Base-by-base conservation (phyloP, 345 rosid species). In the Brassica incana region DNA sequence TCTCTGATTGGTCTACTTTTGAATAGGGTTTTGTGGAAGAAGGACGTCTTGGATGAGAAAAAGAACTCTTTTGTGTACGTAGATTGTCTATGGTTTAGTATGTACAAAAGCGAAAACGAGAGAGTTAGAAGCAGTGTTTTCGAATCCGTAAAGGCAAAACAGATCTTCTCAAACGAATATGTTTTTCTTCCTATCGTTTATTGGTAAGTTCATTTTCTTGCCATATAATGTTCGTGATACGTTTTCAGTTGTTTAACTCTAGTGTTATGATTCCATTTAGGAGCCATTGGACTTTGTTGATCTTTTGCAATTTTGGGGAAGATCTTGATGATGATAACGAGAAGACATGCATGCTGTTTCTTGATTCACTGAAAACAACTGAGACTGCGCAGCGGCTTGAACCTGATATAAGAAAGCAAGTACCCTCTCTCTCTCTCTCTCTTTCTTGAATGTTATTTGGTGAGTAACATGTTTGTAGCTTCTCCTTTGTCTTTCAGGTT, bases 251-350 rank as follows among this genome's bases (percentile, higher is more conserved):
- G 36, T 25, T 40, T 43, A 62, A 58, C 43, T 32, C 5, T 73
- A 3, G 32, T 23, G 15, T 54, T 15, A 8, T 33, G 5, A 16
- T 76, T 71, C 76, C 67, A 71, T 69, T 36, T 18, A 91, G 92
- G 94, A 71, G 88, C 71, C 97, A 91, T 43, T 91, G 97, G 97
- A 83, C 76, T 76, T 87, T 91, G 74, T 84, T 91, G 85, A 91
- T 91, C 71, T 85, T 91, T 78, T 91, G 97, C 68, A 85, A 91
- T 72, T 83, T 91, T 65, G 92, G 88, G 9, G 92, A 85, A 73
- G 71, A 75, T 62, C 83, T 82, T 56, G 82, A 83, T 29, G 84
- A 90, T 14, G 80, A 85, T 25, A 61, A 62, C 54, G 78, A 71
- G 63, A 85, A 82, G 50, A 88, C 90, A 0, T 89, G 92, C 83